These are phyloP conservation scores for Pseudogymnoascus sp. DNA, from an alignment of 2,329 filamentous ascomycete species.

Conservation along the genomic window DNA sequence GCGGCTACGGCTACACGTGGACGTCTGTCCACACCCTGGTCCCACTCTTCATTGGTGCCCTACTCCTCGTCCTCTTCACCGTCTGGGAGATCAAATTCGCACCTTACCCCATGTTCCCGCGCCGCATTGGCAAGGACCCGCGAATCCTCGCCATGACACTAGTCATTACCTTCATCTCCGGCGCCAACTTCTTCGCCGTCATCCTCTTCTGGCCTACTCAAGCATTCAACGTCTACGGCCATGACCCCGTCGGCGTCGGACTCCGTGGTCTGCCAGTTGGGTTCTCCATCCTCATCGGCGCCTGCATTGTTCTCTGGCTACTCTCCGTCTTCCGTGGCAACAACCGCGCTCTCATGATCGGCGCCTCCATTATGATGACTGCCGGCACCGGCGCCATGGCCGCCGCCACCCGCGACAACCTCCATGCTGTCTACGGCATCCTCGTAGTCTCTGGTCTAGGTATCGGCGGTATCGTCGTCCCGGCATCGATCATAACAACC, in stretches of 20 bases:
- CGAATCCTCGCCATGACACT: slow-evolving; percentile 43
- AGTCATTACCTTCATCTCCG: slow-evolving; percentile 50
- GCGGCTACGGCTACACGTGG: slow-evolving; percentile 50
- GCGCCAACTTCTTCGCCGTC: slow-evolving; percentile 48
- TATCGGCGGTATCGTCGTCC: slow-evolving; percentile 59
- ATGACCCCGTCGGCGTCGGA: slow-evolving; percentile 55
- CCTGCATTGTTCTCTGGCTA: slow-evolving; percentile 48
- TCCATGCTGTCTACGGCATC: slow-evolving; percentile 45
- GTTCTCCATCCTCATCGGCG: slow-evolving; percentile 53
- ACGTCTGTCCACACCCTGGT: slow-evolving; percentile 44
- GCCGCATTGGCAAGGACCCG: slow-evolving; percentile 46
- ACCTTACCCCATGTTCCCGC: slow-evolving; percentile 35
- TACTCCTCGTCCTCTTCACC: slow-evolving; percentile 39
- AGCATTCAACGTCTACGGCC: slow-evolving; percentile 55
- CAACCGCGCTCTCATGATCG: slow-evolving; percentile 51
- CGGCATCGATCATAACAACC: slow-evolving; percentile 57
- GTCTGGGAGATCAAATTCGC: slow-evolving; percentile 45
- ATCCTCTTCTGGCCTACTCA: slow-evolving; percentile 56
- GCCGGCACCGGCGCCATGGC: slow-evolving; percentile 51
- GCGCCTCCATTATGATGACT: slow-evolving; percentile 55
- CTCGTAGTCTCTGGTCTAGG: slow-evolving; percentile 54
- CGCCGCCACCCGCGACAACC: slow-evolving; percentile 41
- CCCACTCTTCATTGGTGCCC: slow-evolving; percentile 41
- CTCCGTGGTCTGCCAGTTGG: slow-evolving; percentile 56
- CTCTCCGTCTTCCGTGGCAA: slow-evolving; percentile 49